A percentile compares a stretch with the other conserved stretches of the same genome.
phyloP scores from a whole-genome alignment of 108 stramenopile genomes.

The Cyclotella distinguenda region DNA sequence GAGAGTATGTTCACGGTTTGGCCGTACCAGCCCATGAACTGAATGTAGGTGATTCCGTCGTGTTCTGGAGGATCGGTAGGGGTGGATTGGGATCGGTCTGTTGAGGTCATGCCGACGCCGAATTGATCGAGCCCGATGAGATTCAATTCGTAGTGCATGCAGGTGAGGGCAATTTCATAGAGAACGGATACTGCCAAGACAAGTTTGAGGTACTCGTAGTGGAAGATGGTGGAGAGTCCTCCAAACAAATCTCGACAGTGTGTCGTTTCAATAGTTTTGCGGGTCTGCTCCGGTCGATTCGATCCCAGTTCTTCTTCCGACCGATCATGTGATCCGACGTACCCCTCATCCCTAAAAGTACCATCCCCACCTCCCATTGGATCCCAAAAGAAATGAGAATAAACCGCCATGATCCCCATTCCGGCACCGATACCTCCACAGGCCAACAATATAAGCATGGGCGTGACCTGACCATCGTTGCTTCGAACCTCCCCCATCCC shows the following conservation, averaged over 20 bases:
- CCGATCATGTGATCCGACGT: neutral
- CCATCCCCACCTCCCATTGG: conserved; percentile 22
- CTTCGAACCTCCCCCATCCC: conserved; percentile 8
- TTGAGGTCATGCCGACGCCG: conserved; percentile 39
- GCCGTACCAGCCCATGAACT: conserved; percentile 92
- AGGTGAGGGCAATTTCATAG: conserved; percentile 93
- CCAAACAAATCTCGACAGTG: conserved; percentile 45
- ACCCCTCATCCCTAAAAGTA: neutral
- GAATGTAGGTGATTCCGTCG: conserved; percentile 59
- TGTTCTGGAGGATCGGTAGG: neutral
- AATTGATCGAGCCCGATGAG: conserved; percentile 79
- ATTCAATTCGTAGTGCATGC: conserved; percentile 97
- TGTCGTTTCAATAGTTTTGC: neutral
- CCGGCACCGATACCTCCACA: conserved; percentile 38
- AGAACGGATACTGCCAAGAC: conserved; percentile 93
- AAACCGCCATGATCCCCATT: conserved; percentile 32
- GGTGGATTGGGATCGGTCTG: conserved; percentile 13
- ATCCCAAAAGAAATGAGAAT: conserved; percentile 28
- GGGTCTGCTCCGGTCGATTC: neutral
- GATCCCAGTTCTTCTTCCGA: neutral
- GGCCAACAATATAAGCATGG: conserved; percentile 38
- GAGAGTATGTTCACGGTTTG: conserved; percentile 87
- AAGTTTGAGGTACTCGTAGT: conserved; percentile 87
- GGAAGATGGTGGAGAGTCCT: conserved; percentile 80
- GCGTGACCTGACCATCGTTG: conserved; percentile 41